Evolutionary conservation across 768 basidiomycete genomes (phyloP).

Genomic region (Russula sp.): DNA sequence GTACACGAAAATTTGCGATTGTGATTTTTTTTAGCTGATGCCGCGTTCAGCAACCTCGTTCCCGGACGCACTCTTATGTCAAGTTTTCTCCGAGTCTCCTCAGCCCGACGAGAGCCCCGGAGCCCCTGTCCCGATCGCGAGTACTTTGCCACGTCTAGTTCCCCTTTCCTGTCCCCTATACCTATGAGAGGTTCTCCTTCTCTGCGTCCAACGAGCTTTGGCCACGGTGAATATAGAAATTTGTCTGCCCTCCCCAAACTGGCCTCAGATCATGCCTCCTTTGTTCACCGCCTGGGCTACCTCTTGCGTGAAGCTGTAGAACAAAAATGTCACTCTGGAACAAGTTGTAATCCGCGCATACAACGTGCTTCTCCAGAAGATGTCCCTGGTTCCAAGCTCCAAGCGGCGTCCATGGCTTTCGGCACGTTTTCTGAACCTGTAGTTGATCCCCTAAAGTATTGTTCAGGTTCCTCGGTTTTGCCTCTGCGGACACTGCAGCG

Average conservation of each 20-base stretch:
- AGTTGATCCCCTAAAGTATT: not conserved
- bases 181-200: not conserved
- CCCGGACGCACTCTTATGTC: no score
- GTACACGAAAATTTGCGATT: no score
- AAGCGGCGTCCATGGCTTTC: not conserved
- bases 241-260: not conserved
- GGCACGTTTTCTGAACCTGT: not conserved
- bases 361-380: not conserved
- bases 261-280: not conserved
- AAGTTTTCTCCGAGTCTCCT: not conserved
- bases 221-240: not conserved
- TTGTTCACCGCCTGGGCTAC: constrained; percentile 1
- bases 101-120: not conserved
- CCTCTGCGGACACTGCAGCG: not conserved
- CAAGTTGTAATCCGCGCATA: not conserved
- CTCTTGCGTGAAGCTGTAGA: not conserved
- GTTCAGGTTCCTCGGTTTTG: not conserved
- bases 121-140: not conserved
- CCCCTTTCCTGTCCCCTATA: not conserved
- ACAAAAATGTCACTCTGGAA: not conserved
- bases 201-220: not conserved
- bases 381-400: not conserved
- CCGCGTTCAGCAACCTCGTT: no score
- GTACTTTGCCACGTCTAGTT: constrained; percentile 16
- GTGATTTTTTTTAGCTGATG: no score